A percentile compares a stretch with the other conserved stretches of the same genome.
These are phyloP conservation scores for Pythium aristosporum DNA, from an alignment of 352 stramenopile genomes.

Conservation along the genomic window DNA sequence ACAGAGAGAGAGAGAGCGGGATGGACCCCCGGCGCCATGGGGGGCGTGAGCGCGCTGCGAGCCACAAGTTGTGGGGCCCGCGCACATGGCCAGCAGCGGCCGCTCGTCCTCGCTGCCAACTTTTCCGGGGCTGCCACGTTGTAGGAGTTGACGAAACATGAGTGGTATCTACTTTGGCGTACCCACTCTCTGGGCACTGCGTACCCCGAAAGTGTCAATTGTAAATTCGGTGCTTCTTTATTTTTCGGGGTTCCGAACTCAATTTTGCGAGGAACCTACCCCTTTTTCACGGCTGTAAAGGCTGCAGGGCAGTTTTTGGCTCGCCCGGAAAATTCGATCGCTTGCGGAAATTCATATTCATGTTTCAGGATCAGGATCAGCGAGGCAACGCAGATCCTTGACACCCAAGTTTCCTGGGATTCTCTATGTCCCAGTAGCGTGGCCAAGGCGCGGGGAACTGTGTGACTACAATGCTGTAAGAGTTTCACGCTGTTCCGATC, in stretches of 20 bases:
- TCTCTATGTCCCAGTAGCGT: too few relatives aligned
- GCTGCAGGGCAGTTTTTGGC: too few relatives aligned
- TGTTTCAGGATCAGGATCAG: too few relatives aligned
- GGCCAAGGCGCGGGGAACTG: too few relatives aligned
- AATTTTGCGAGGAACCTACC: background rate
- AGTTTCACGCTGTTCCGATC: too few relatives aligned
- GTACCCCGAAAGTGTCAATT: background rate
- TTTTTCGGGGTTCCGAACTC: background rate
- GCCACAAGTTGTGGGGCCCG: slow-evolving; percentile 20
- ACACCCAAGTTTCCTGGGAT: too few relatives aligned
- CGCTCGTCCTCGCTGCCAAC: slow-evolving; percentile 26
- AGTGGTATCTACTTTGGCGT: background rate
- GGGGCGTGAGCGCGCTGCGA: slow-evolving; percentile 4
- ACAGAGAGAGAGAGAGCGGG: slow-evolving; percentile 3
- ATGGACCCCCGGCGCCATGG: slow-evolving; percentile 15
- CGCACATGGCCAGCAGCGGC: slow-evolving; percentile 14
- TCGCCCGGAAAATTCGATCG: too few relatives aligned
- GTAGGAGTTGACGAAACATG: slow-evolving; percentile 4
- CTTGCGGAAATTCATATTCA: too few relatives aligned
- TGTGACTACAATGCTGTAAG: too few relatives aligned
- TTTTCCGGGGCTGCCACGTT: slow-evolving; percentile 19
- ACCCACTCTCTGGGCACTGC: background rate
- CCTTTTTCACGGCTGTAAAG: background rate
- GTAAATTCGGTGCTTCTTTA: background rate
- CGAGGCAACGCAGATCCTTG: too few relatives aligned